Evolutionary conservation across 495 filamentous ascomycete genomes (phyloP).

Genomic region (Xylaria bambusicola): DNA sequence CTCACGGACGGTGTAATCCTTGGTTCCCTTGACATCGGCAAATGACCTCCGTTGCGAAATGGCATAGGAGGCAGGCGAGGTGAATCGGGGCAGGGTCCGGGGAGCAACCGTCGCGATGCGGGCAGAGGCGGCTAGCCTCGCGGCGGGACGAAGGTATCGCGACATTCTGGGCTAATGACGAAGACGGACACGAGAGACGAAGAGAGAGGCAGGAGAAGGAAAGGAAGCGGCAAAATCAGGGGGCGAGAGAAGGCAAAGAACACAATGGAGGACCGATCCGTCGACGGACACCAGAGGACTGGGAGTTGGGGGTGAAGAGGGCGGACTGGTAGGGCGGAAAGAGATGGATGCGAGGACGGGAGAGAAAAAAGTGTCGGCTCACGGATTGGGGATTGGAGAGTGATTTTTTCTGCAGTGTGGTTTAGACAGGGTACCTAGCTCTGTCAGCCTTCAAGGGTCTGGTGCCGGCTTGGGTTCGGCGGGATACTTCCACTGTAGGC

Average conservation of each 20-base stretch:
- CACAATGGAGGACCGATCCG: conserved; percentile 20
- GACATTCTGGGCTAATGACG: conserved; percentile 47
- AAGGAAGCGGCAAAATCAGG: background rate
- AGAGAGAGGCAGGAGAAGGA: conserved; percentile 13
- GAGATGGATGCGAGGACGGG: conserved; percentile 2
- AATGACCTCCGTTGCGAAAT: conserved; percentile 53
- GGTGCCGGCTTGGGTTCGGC: too few relatives aligned
- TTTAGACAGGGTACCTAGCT: conserved; percentile 21
- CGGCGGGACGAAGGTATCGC: conserved; percentile 79
- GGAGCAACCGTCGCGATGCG: conserved; percentile 49
- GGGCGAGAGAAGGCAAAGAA: conserved; percentile 10
- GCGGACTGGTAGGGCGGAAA: conserved; percentile 14
- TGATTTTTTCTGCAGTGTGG: conserved; percentile 10
- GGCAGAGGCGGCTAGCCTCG: conserved; percentile 70
- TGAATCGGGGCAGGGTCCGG: conserved; percentile 46
- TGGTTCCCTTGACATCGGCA: conserved; percentile 60
- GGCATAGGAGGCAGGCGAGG: conserved; percentile 38
- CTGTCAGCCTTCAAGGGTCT: conserved; percentile 32
- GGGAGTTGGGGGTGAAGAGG: background rate
- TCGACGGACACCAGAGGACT: conserved; percentile 15
- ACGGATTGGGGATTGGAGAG: background rate
- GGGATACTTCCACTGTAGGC: too few relatives aligned
- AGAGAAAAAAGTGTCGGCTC: conserved; percentile 1
- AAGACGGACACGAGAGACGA: conserved; percentile 28
- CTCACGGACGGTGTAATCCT: conserved; percentile 96